Base-by-base conservation (phyloP, 805 yeast genomes). In the Lipomyces orientalis region DNA sequence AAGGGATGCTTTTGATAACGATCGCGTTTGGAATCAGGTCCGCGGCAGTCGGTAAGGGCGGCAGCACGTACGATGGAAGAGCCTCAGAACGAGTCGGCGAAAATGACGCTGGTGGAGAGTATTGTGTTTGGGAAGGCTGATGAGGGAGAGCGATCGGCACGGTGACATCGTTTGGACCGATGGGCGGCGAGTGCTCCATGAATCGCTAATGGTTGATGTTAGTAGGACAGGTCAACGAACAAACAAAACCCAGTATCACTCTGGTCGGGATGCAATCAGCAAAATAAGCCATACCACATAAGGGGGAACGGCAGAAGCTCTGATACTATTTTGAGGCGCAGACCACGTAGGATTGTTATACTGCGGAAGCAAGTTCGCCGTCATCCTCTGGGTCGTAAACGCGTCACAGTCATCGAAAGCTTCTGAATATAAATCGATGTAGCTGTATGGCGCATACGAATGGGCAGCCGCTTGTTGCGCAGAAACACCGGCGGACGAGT, bases 1-100 rank as follows among this genome's bases (percentile, higher is more conserved):
- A 95, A 7, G 99, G 99, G 69, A 95, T 95, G 79, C 95, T 95
- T 76, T 95, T 95, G 74, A 95, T 95, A 43, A 95, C 99, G 73
- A 95, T 94, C 22, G 99, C 99, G 12, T 98, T 95, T 54, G 98
- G 98, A 69, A 95, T 95, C 62, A 94, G 85, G 72, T 95, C 99
- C 64, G 93, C 67, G 31, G 58, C 19, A 19, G 54, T 52, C 34
- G 55, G 55, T 8, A 61, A 35, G 39, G 39, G 29, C 2, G 65
- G 58, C 35, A 60, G 54, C 2, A 60, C 25, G 58, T 69, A 58
- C 34, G 67, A 37, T 33, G 69, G 70, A 14, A 61, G 49, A 5
- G 37, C 19, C 31, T 61, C 59, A 6, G 64, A 31, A 22, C 65
- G 65, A n/a, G 63, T 58, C 22, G 69, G 69, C 12, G 65, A 62